Conservation (phyloP, 495 filamentous ascomycete species). For the Diplogelasinospora grovesii region DNA sequence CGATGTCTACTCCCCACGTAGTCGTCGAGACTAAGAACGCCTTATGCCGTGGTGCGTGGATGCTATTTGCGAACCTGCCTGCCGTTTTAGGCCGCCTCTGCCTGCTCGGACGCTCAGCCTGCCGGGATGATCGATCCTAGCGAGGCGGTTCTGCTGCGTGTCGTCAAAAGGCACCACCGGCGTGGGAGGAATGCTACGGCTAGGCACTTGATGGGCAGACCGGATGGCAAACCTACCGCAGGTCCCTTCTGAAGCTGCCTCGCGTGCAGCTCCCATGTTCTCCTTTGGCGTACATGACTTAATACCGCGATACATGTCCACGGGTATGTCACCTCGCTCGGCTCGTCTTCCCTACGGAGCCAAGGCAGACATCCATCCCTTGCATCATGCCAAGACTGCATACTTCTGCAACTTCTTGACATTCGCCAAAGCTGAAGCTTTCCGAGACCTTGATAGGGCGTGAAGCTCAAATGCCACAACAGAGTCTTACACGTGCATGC, state of each 20-base stretch:
- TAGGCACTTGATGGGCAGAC: background rate
- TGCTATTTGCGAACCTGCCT: conserved; percentile 5
- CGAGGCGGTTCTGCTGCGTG: background rate
- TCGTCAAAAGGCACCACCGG: conserved; percentile 1
- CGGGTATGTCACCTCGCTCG: conserved; percentile 5
- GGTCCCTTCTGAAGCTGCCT: conserved; percentile 8
- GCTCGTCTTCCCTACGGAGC: conserved; percentile 7
- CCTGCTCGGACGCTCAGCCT: conserved; percentile 1
- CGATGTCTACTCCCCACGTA: conserved; percentile 4
- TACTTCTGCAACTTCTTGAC: conserved; percentile 8
- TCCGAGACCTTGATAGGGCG: conserved; percentile 15
- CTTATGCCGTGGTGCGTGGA: conserved; percentile 1
- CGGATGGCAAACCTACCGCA: conserved; percentile 7
- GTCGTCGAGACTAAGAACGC: conserved; percentile 2
- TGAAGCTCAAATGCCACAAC: conserved; percentile 8
- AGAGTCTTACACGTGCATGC: conserved; percentile 15
- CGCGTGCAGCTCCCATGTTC: conserved; percentile 11
- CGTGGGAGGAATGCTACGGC: conserved; percentile 1
- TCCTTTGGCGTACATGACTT: conserved; percentile 23
- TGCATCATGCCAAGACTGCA: background rate
- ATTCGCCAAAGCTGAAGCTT: conserved; percentile 11
- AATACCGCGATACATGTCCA: conserved; percentile 14
- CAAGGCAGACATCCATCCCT: conserved; percentile 13
- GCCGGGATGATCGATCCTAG: conserved; percentile 1
- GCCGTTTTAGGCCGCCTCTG: conserved; percentile 5